A percentile compares a stretch with the other conserved stretches of the same genome.
Conservation (phyloP, 139 green algal species). For the Chlorella sp. region DNA sequence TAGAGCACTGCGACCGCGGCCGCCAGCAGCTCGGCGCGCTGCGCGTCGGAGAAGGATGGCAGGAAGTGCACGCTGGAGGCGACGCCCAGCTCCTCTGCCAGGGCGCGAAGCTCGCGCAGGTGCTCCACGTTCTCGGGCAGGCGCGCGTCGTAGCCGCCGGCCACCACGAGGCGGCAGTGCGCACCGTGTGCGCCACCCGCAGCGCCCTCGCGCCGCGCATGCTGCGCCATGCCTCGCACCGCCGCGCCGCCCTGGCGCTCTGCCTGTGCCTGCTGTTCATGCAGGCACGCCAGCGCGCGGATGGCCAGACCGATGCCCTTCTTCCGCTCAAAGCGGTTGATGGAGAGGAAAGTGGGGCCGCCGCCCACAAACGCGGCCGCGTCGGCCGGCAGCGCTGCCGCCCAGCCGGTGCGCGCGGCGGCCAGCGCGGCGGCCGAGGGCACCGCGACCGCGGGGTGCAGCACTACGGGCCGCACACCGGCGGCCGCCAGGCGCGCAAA, state of each 20-base stretch:
- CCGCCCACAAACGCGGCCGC: slow-evolving; percentile 49
- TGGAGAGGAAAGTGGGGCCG: slow-evolving; percentile 84
- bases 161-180: slow-evolving; percentile 53
- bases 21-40: slow-evolving; percentile 73
- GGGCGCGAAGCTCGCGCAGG: slow-evolving; percentile 70
- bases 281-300: no score
- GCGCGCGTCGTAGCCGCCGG: slow-evolving; percentile 89
- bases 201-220: background rate
- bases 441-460: slow-evolving; percentile 88
- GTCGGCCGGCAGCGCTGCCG: slow-evolving; percentile 40
- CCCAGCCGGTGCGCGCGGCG: slow-evolving; percentile 40
- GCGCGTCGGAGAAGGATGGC: slow-evolving; percentile 80
- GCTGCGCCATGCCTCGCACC: no score
- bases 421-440: slow-evolving; percentile 50
- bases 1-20: slow-evolving; percentile 77
- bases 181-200: background rate
- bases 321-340: slow-evolving; percentile 99
- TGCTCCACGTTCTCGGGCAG: slow-evolving; percentile 90
- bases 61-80: slow-evolving; percentile 77
- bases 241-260: background rate
- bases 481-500: slow-evolving; percentile 64
- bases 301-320: slow-evolving; percentile 93
- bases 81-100: slow-evolving; percentile 60
- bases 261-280: slow-evolving; percentile 49
- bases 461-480: slow-evolving; percentile 63